phyloP scores from a whole-genome alignment of 2,329 filamentous ascomycete species.

The Emergomyces orientalis region DNA sequence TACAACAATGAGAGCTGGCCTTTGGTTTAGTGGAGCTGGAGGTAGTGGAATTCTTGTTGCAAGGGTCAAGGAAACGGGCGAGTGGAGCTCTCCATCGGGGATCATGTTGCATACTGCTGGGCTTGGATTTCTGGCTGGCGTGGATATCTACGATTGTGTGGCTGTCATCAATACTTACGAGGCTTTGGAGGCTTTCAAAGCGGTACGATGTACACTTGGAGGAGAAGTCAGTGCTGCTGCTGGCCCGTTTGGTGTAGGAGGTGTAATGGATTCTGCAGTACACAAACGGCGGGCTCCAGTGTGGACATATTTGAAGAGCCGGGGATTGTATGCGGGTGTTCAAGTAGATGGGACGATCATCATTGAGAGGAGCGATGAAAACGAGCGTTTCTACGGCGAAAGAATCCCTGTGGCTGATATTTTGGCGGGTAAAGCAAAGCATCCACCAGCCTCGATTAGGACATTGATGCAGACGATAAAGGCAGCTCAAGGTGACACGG shows the following conservation, averaged over 20 bases:
- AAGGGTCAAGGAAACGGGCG: slow-evolving; percentile 66
- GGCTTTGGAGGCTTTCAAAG: slow-evolving; percentile 75
- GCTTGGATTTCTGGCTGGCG: slow-evolving; percentile 79
- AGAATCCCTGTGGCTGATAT: slow-evolving; percentile 54
- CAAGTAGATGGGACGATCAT: slow-evolving; percentile 81
- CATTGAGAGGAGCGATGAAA: slow-evolving; percentile 78
- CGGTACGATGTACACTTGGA: slow-evolving; percentile 67
- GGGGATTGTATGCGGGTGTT: slow-evolving; percentile 78
- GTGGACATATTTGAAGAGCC: slow-evolving; percentile 80
- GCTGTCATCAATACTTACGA: slow-evolving; percentile 82
- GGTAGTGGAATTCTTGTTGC: slow-evolving; percentile 82
- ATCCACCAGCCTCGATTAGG: slow-evolving; percentile 48
- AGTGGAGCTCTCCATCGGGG: slow-evolving; percentile 84
- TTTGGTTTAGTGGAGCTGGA: slow-evolving; percentile 85
- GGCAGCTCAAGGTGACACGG: slow-evolving; percentile 71
- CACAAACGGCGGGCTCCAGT: slow-evolving; percentile 61
- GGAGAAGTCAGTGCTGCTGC: slow-evolving; percentile 68
- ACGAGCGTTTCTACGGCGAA: slow-evolving; percentile 73
- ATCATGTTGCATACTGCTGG: slow-evolving; percentile 85
- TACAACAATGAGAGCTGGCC: slow-evolving; percentile 86
- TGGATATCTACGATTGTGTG: slow-evolving; percentile 94
- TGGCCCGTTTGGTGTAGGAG: slow-evolving; percentile 69
- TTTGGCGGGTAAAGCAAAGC: slow-evolving; percentile 49
- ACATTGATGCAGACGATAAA: slow-evolving; percentile 74
- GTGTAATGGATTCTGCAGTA: slow-evolving; percentile 59